Evolutionary conservation across 2,329 filamentous ascomycete species (phyloP).

Genomic region (Verticillium nubilum): DNA sequence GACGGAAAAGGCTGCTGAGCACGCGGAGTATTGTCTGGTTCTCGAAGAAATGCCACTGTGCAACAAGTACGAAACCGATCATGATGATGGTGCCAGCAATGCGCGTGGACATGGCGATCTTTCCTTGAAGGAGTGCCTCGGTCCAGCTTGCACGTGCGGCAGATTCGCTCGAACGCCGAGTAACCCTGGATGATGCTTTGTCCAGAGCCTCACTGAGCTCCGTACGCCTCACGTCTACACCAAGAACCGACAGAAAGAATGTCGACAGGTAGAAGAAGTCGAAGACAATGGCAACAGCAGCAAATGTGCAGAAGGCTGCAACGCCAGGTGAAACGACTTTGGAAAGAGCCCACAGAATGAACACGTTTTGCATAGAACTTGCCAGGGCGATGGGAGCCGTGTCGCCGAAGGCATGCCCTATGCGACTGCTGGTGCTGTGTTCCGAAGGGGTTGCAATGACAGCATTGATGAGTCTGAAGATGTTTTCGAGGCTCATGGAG

Average conservation of each 20-base stretch:
- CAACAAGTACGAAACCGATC: conserved; percentile 64
- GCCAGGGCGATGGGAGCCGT: conserved; percentile 65
- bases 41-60: conserved; percentile 75
- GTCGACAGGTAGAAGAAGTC: conserved; percentile 76
- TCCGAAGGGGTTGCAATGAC: conserved; percentile 68
- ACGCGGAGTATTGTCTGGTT: conserved; percentile 39
- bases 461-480: conserved; percentile 72
- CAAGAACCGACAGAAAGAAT: conserved; percentile 74
- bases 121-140: conserved; percentile 57
- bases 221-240: conserved; percentile 70
- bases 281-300: conserved; percentile 67
- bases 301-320: conserved; percentile 70
- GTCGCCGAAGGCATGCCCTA: conserved; percentile 69
- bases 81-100: conserved; percentile 71
- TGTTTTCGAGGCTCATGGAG: conserved; percentile 72
- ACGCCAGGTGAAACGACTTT: conserved; percentile 64
- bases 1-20: conserved; percentile 22
- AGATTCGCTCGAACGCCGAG: conserved; percentile 18
- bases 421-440: conserved; percentile 61
- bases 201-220: conserved; percentile 70
- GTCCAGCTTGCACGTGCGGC: conserved; percentile 47
- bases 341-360: conserved; percentile 61
- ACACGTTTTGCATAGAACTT: conserved; percentile 62
- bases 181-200: conserved; percentile 42
- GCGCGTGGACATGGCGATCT: conserved; percentile 62